A percentile compares a stretch with the other conserved stretches of the same genome.
phyloP scores from a whole-genome alignment of 306 rosid genomes.

The Dalbergia oliveri region DNA sequence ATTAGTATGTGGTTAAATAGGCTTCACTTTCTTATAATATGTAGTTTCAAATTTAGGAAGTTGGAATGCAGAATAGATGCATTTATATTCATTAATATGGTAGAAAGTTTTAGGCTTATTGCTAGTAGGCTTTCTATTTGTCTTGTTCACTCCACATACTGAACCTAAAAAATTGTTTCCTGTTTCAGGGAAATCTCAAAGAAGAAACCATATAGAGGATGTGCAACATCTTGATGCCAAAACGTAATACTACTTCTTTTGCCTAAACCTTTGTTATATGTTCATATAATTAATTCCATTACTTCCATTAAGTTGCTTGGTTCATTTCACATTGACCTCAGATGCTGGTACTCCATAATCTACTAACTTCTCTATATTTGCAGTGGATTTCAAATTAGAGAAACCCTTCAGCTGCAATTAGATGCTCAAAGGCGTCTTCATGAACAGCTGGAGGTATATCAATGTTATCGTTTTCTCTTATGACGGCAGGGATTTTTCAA shows the following conservation, averaged over 20 bases:
- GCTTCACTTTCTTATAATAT: neutral
- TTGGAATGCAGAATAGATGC: slow-evolving; percentile 21
- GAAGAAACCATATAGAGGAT: slow-evolving; percentile 50
- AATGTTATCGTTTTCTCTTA: neutral
- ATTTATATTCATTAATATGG: slow-evolving; percentile 14
- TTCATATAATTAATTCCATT: neutral
- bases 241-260: slow-evolving; percentile 58
- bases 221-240: slow-evolving; percentile 65
- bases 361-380: slow-evolving; percentile 28
- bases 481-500: neutral
- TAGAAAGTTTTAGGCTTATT: slow-evolving; percentile 5
- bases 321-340: slow-evolving; percentile 17
- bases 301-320: slow-evolving; percentile 5
- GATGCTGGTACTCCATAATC: slow-evolving; percentile 17
- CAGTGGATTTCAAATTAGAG: slow-evolving; percentile 86
- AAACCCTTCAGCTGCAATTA: slow-evolving; percentile 84
- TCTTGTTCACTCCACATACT: slow-evolving; percentile 3
- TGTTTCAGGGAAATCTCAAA: slow-evolving; percentile 80
- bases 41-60: neutral
- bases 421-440: slow-evolving; percentile 93
- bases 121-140: neutral
- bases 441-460: slow-evolving; percentile 87
- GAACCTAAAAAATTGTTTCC: slow-evolving; percentile 28
- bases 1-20: neutral
- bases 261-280: neutral